phyloP scores from a whole-genome alignment of 139 green algal genomes.

The Volvox reticuliferus region DNA sequence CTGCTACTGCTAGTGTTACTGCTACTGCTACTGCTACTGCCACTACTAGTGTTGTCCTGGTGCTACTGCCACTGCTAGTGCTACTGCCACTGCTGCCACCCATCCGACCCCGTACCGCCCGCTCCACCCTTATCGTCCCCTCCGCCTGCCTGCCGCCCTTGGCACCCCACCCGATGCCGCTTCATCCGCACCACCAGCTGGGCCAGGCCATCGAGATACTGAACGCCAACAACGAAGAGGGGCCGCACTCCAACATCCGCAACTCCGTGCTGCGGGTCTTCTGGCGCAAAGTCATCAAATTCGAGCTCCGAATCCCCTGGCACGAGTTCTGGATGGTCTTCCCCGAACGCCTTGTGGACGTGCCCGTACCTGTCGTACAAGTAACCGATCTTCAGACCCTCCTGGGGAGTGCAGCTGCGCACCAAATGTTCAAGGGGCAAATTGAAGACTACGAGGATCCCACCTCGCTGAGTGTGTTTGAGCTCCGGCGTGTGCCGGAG shows the following conservation, averaged over 20 bases:
- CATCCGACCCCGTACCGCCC: neutral
- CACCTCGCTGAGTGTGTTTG: neutral
- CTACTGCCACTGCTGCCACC: neutral
- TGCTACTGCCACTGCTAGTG: neutral
- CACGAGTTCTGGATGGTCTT: conserved; percentile 18
- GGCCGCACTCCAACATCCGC: conserved; percentile 26
- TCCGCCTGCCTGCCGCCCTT: too few relatives aligned
- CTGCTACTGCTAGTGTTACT: neutral
- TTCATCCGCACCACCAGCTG: neutral
- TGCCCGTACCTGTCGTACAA: neutral
- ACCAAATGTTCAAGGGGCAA: conserved; percentile 3
- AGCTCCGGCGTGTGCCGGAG: conserved; percentile 2
- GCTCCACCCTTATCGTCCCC: too few relatives aligned
- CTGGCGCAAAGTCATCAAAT: conserved; percentile 17
- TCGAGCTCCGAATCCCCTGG: conserved; percentile 1
- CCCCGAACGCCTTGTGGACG: conserved; percentile 1
- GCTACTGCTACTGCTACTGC: neutral
- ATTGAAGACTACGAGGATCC: conserved; percentile 19
- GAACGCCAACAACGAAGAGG: conserved; percentile 21
- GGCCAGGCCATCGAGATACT: conserved; percentile 23
- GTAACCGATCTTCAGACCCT: neutral
- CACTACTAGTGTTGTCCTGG: too few relatives aligned
- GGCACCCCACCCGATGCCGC: too few relatives aligned
- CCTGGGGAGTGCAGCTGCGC: neutral
- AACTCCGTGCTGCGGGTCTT: conserved; percentile 15